These are phyloP conservation scores for Silene latifolia DNA, from an alignment of 148 eudicot species.

Conservation along the genomic window DNA sequence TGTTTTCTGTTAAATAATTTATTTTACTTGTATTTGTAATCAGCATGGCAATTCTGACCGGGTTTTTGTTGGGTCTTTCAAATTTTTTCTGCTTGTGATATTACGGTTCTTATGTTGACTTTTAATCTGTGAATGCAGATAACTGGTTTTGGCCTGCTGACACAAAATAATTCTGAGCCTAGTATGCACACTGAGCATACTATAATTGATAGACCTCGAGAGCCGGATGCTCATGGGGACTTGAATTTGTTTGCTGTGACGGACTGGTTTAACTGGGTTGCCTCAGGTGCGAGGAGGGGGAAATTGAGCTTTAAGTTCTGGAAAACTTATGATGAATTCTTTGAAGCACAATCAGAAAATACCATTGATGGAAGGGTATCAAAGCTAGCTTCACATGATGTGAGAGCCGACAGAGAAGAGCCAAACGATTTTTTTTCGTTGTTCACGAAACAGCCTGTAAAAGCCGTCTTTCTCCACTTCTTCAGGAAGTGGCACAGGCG, in stretches of 20 bases:
- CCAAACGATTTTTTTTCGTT: conserved; percentile 47
- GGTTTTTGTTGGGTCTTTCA: neutral
- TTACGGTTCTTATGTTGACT: neutral
- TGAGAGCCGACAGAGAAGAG: conserved; percentile 53
- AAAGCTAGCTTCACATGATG: conserved; percentile 40
- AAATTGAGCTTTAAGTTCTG: conserved; percentile 52
- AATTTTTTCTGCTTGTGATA: neutral
- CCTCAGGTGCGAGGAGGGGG: conserved; percentile 53
- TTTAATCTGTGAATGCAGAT: conserved; percentile 53
- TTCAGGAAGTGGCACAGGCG: conserved; percentile 82
- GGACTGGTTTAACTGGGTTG: conserved; percentile 68
- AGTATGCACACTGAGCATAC: conserved; percentile 31
- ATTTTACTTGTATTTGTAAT: conserved; percentile 1
- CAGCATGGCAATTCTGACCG: too few species aligned
- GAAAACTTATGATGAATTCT: conserved; percentile 52
- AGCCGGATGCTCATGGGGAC: conserved; percentile 35
- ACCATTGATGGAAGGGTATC: conserved; percentile 37
- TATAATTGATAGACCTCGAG: conserved; percentile 24
- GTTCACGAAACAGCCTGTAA: conserved; percentile 66
- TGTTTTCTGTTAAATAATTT: neutral
- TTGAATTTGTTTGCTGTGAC: conserved; percentile 42
- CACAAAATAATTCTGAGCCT: conserved; percentile 49
- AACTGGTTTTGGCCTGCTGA: conserved; percentile 73
- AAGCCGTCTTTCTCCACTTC: conserved; percentile 49
- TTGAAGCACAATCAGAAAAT: conserved; percentile 48